Evolutionary conservation across 225 moss, liverwort and hornwort species (phyloP), one percentile per base, ranked within the genome.

Genomic region (Asterella californica): DNA sequence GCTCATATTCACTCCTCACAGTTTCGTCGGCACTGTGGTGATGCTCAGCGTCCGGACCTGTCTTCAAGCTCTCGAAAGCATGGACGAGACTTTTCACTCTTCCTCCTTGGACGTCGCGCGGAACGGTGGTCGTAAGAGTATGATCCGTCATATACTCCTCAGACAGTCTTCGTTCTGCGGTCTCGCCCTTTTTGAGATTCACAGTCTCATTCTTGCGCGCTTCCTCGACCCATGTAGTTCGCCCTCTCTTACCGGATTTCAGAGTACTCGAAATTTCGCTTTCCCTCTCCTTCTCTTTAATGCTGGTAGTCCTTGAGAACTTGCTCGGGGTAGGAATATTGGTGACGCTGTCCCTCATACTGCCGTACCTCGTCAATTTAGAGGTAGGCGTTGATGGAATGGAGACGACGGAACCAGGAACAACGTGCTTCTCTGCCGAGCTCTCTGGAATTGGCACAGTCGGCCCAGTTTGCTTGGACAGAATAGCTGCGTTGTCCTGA

Each of bases 61-160:
- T 74, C 61, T 75, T 77, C 63, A 87, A 81, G 63, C 84, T 84
- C 74, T 87, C 87, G 64, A 87, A 87, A 11, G 87, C 87, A 30
- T 87, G 79, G 19, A 87, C 87, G 50, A 87, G 70, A 66, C 84
- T 79, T 52, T 82, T 82, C 80, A 87, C 87, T 42, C 87, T 72
- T 46, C 82, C 84, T 17, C 84, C 87, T 18, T 82, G 79, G 24
- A 84, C 82, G 18, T 79, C 68, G 49, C 80, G 79, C 69, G 79
- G 37, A 24, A 77, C 68, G 37, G 80, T 78, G 36, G 72, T 82
- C 71, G 81, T 66, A 57, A 87, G 49, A 45, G 84, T 83, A 65
- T 87, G 87, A 79, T 87, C 79, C 9, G 84, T 84, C 82, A 87
- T 79, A 46, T 81, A 87, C 79, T 87, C 87, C 68, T 87, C 87